A percentile compares a stretch with the other conserved stretches of the same genome.
These are phyloP conservation scores for Aureobasidium namibiae DNA, from an alignment of 2,329 filamentous ascomycete species.

Conservation along the genomic window DNA sequence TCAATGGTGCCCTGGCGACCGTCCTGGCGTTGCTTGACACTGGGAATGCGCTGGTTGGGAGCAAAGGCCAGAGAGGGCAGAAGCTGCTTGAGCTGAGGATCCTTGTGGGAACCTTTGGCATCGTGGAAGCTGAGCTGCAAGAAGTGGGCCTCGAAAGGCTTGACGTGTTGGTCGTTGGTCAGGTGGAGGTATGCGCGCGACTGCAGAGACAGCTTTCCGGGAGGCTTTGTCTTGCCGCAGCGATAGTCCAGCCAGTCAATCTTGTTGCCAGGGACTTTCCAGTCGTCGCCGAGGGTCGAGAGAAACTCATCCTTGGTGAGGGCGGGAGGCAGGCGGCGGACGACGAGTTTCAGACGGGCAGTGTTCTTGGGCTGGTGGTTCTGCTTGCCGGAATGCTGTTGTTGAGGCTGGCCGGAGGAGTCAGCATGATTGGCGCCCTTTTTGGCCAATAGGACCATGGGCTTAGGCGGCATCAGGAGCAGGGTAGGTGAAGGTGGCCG, in stretches of 20 bases:
- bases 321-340: conserved; percentile 78
- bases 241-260: conserved; percentile 76
- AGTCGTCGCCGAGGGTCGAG: conserved; percentile 64
- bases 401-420: neutral
- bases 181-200: conserved; percentile 77
- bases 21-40: conserved; percentile 66
- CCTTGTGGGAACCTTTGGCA: conserved; percentile 66
- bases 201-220: conserved; percentile 77
- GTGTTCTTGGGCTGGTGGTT: conserved; percentile 31
- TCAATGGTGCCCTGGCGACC: conserved; percentile 89
- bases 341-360: conserved; percentile 69
- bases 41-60: conserved; percentile 74
- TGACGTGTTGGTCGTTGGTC: conserved; percentile 59
- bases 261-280: conserved; percentile 71
- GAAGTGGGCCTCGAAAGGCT: conserved; percentile 61
- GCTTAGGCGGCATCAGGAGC: conserved; percentile 10
- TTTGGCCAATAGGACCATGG: conserved; percentile 9
- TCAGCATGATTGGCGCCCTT: conserved; percentile 1
- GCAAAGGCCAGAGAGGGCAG: conserved; percentile 76
- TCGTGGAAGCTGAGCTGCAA: conserved; percentile 68
- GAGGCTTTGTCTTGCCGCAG: conserved; percentile 72
- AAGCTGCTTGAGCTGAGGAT: conserved; percentile 59
- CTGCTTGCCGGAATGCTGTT: neutral
- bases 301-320: conserved; percentile 74
- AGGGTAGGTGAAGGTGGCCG: neutral